Evolutionary conservation across 352 stramenopile species (phyloP), one percentile per base, ranked within the genome.

Genomic region (Phytophthora europaea): DNA sequence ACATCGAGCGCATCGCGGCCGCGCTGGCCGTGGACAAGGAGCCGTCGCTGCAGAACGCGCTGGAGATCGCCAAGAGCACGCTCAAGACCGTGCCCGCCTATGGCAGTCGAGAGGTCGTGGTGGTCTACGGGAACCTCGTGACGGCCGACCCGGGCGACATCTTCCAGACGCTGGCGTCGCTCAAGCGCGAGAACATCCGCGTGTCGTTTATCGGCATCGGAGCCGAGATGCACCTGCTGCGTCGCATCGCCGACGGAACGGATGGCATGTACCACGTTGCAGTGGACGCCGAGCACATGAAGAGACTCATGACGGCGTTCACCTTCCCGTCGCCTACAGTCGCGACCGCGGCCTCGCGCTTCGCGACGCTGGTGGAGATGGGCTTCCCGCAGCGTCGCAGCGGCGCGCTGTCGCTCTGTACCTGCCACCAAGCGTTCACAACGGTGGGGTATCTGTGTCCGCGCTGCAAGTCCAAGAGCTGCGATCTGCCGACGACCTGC

Each of bases 141-240:
- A 99, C 97, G 2, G 98, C 95, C 50, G 98, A 99, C 81, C 97
- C 98, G 6, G 96, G 97, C 40, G 92, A 99, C 79, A 98, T 99
- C 53, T 94, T 99, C 79, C 81, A 94, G 59, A 98, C 92, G 18
- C 88, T 99, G 18, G 88, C 96, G 7, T 81, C 89, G 56, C 83
- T 99, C 22, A 91, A 98, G 76, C 73, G 87, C 23, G 90, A 97
- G 48, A 93, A 96, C 38, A 93, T 99, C 61, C 89, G 96, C 53
- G 93, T 98, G 31, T 98, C 90, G 4, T 96, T 99, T 48, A 90
- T 99, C 28, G 94, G 95, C 16, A 89, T 99, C 23, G 87, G 93
- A 22, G 97, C 98, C 2, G 98, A 99, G 83, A 94, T 99, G 88
- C 87, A 93, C 57, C 68, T 96, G 67, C 72, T 96, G 60, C 85